Evolutionary conservation across 495 filamentous ascomycete species (phyloP).

Genomic region (Chaetomidium leptoderma): DNA sequence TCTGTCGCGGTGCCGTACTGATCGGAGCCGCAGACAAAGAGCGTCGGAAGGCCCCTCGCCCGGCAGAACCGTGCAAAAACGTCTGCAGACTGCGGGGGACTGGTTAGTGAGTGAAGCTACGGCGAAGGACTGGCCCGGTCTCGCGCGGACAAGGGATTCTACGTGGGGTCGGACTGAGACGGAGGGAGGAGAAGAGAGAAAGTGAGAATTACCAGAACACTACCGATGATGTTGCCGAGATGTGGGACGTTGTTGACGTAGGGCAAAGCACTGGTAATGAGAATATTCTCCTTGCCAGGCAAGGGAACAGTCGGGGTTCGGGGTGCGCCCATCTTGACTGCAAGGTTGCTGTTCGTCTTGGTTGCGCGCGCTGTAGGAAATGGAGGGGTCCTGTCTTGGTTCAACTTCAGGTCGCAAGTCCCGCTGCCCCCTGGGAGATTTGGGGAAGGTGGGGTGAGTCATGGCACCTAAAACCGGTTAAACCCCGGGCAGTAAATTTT

Average conservation of each 20-base stretch:
- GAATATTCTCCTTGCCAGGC: slow-evolving; percentile 49
- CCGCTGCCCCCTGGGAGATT: neutral
- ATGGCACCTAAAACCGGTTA: slow-evolving; percentile 11
- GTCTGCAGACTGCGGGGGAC: slow-evolving; percentile 32
- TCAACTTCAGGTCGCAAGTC: slow-evolving; percentile 8
- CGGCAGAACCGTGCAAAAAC: slow-evolving; percentile 64
- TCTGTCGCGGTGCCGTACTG: slow-evolving; percentile 79
- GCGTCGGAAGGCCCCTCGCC: slow-evolving; percentile 59
- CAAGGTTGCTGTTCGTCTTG: neutral
- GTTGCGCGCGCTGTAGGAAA: neutral
- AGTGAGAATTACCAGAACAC: slow-evolving; percentile 54
- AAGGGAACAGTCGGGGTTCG: slow-evolving; percentile 35
- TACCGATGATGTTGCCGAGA: slow-evolving; percentile 89
- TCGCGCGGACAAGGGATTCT: neutral
- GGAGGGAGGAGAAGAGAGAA: neutral
- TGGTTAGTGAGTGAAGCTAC: slow-evolving; percentile 8
- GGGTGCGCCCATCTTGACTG: slow-evolving; percentile 14
- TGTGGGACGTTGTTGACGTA: slow-evolving; percentile 98
- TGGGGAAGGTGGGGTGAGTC: slow-evolving; percentile 22
- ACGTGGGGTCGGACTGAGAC: neutral
- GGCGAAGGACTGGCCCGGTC: neutral
- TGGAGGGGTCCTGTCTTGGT: slow-evolving; percentile 10
- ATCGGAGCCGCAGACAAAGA: slow-evolving; percentile 68
- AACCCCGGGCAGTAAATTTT: slow-evolving; percentile 5
- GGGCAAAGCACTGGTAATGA: slow-evolving; percentile 65